A percentile compares a stretch with the other conserved stretches of the same genome.
Evolutionary conservation across 257 asterid genomes (phyloP).

Genomic region (Solanum tarapatanum): DNA sequence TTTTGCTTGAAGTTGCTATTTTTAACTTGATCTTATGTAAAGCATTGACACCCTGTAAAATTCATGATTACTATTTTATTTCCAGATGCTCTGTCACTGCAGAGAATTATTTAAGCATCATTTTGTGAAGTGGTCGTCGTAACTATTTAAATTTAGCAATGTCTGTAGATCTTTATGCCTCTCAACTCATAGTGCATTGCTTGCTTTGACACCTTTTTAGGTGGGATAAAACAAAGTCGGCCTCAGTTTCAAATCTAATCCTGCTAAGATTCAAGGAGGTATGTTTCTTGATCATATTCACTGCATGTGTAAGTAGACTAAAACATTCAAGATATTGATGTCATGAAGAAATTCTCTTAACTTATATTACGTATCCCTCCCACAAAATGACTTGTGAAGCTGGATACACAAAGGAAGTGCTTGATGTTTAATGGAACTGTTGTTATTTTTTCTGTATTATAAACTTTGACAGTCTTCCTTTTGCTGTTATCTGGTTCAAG

Average conservation of each 20-base stretch:
- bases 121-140: background rate
- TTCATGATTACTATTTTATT: background rate
- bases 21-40: background rate
- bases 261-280: constrained; percentile 89
- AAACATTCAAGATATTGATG: background rate
- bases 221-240: constrained; percentile 78
- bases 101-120: background rate
- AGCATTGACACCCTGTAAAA: background rate
- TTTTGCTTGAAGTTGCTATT: background rate
- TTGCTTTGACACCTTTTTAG: constrained; percentile 28
- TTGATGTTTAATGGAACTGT: background rate
- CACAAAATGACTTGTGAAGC: background rate
- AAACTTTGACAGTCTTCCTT: background rate
- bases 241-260: constrained; percentile 70
- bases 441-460: background rate
- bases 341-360: background rate
- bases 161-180: background rate
- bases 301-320: background rate
- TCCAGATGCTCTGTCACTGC: background rate
- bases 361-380: background rate
- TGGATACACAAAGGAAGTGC: background rate
- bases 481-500: constrained; percentile 22
- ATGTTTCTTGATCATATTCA: constrained; percentile 6
- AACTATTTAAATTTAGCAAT: background rate
- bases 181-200: constrained; percentile 2